These are phyloP conservation scores for Chenopodium suecicum DNA, from an alignment of 148 eudicot genomes.

Conservation along the genomic window DNA sequence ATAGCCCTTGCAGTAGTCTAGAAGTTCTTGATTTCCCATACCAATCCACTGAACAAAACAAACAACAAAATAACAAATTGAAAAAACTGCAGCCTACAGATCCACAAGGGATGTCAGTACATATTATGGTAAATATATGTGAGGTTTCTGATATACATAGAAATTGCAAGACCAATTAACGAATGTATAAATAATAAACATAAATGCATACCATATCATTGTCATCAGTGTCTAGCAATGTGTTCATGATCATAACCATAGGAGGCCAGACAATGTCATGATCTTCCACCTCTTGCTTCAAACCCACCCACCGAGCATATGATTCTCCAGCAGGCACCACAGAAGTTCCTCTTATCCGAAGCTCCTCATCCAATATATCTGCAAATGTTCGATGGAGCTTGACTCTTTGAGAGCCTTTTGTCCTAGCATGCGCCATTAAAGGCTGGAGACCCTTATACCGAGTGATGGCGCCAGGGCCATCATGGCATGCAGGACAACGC, in stretches of 20 bases:
- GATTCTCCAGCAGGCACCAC: constrained; percentile 53
- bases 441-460: constrained; percentile 77
- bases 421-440: constrained; percentile 61
- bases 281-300: constrained; percentile 27
- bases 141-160: background rate
- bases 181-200: background rate
- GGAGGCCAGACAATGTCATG: too few species aligned
- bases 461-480: constrained; percentile 76
- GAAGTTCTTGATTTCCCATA: constrained; percentile 86
- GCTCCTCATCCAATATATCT: constrained; percentile 67
- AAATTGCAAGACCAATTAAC: background rate
- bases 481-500: constrained; percentile 90
- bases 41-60: constrained; percentile 60
- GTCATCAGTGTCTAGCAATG: too few species aligned
- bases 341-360: constrained; percentile 54
- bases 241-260: too few species aligned
- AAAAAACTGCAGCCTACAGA: background rate
- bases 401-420: constrained; percentile 58
- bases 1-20: constrained; percentile 51
- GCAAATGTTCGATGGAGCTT: constrained; percentile 66
- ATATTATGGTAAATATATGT: too few species aligned
- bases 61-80: background rate
- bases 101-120: too few species aligned
- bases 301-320: constrained; percentile 60
- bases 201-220: constrained; percentile 42